These are phyloP conservation scores for Polytrichum formosum DNA, from an alignment of 225 moss, liverwort and hornwort genomes.

Conservation along the genomic window DNA sequence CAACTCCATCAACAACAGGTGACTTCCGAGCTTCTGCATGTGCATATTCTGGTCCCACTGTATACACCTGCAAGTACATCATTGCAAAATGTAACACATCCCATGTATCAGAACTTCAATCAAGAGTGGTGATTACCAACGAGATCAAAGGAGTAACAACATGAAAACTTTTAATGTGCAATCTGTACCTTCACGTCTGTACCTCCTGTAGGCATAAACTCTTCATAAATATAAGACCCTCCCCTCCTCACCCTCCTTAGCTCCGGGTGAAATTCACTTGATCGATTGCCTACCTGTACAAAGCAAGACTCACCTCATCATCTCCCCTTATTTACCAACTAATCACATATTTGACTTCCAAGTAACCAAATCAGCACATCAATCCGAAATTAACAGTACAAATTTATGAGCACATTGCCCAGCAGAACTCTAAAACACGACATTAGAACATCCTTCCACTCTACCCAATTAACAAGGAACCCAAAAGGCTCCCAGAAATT, in stretches of 20 bases:
- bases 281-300: constrained; percentile 92
- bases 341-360: no score
- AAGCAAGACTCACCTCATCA: no score
- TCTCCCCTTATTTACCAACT: no score
- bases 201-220: constrained; percentile 98
- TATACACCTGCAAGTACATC: constrained; percentile 71
- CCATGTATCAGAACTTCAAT: no score
- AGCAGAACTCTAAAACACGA: no score
- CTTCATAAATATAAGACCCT: constrained; percentile 97
- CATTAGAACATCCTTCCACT: not conserved
- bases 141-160: not conserved
- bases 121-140: no score
- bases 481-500: no score
- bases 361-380: no score
- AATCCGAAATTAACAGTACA: no score
- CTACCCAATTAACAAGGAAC: no score
- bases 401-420: no score
- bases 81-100: not conserved
- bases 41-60: constrained; percentile 97
- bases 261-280: constrained; percentile 97
- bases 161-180: not conserved
- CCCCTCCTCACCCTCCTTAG: constrained; percentile 86
- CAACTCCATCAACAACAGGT: constrained; percentile 99
- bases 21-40: constrained; percentile 99
- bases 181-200: constrained; percentile 91